Percentiles rank a stretch among this genome's conserved stretches.
Evolutionary conservation across 352 stramenopile genomes (phyloP).

Genomic region (Globisporangium camurandrum): DNA sequence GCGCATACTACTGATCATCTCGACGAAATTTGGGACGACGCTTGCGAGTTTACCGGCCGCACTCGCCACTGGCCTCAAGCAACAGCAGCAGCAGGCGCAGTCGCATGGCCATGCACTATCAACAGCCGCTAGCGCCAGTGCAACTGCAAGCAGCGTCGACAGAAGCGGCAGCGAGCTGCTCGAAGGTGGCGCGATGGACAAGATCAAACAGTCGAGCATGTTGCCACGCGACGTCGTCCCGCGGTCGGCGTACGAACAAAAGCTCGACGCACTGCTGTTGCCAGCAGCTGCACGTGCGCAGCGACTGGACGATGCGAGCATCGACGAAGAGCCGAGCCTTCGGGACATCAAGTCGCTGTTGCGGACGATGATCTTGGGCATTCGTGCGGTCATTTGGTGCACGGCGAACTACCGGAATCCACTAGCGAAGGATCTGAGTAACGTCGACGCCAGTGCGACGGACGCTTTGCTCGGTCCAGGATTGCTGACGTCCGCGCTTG

Average conservation of each 20-base stretch:
- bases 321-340: slow-evolving; percentile 74
- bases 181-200: slow-evolving; percentile 83
- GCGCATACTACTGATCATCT: slow-evolving; percentile 89
- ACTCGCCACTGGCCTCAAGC: slow-evolving; percentile 45
- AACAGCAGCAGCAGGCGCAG: too few relatives aligned
- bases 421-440: slow-evolving; percentile 77
- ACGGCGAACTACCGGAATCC: slow-evolving; percentile 90
- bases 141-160: too few relatives aligned
- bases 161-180: slow-evolving; percentile 52
- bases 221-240: slow-evolving; percentile 43
- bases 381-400: slow-evolving; percentile 98
- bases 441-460: slow-evolving; percentile 48
- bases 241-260: slow-evolving; percentile 67
- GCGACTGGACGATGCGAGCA: slow-evolving; percentile 37
- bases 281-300: slow-evolving; percentile 43
- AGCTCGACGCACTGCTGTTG: slow-evolving; percentile 60
- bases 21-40: slow-evolving; percentile 92
- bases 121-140: too few relatives aligned
- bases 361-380: slow-evolving; percentile 95
- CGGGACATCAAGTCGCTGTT: slow-evolving; percentile 92
- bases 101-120: slow-evolving; percentile 11
- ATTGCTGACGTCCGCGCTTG: too few relatives aligned
- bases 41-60: slow-evolving; percentile 62
- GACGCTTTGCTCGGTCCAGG: slow-evolving; percentile 14
- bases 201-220: slow-evolving; percentile 77